These are phyloP conservation scores for Metschnikowia arizonensis DNA, from an alignment of 805 yeast species.

Conservation along the genomic window DNA sequence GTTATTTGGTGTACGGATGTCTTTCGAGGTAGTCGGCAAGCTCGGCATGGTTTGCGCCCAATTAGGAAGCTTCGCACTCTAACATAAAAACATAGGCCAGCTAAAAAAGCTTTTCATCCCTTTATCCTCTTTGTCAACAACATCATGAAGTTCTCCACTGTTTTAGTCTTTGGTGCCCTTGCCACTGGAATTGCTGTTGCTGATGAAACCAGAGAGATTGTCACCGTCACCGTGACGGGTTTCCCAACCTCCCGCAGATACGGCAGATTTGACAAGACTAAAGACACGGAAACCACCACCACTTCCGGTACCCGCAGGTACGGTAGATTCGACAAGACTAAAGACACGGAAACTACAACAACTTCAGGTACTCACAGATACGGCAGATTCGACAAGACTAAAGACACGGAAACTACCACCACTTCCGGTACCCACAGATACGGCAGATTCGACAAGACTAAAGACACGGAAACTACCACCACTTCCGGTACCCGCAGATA, in stretches of 20 bases:
- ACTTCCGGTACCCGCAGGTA: conserved; percentile 18
- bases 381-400: conserved; percentile 55
- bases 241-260: conserved; percentile 20
- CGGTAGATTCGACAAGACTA: conserved; percentile 22
- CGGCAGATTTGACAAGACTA: conserved; percentile 25
- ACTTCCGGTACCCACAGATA: conserved; percentile 30
- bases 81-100: conserved; percentile 17
- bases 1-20: neutral
- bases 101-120: conserved; percentile 2
- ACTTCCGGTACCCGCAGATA: conserved; percentile 26
- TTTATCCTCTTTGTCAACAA: neutral
- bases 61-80: conserved; percentile 16
- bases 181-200: conserved; percentile 16
- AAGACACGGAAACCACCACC: conserved; percentile 11
- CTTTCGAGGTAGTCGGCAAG: conserved; percentile 8
- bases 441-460: conserved; percentile 20
- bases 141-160: conserved; percentile 17
- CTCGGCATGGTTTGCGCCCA: conserved; percentile 16
- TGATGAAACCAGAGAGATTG: conserved; percentile 14
- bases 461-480: conserved; percentile 14
- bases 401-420: conserved; percentile 17
- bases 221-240: conserved; percentile 18
- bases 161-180: conserved; percentile 16
- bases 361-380: conserved; percentile 43
- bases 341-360: conserved; percentile 11